Evolutionary conservation across 768 basidiomycete species (phyloP), one percentile per base, ranked within the genome.

Genomic region (Podaxis sp.): DNA sequence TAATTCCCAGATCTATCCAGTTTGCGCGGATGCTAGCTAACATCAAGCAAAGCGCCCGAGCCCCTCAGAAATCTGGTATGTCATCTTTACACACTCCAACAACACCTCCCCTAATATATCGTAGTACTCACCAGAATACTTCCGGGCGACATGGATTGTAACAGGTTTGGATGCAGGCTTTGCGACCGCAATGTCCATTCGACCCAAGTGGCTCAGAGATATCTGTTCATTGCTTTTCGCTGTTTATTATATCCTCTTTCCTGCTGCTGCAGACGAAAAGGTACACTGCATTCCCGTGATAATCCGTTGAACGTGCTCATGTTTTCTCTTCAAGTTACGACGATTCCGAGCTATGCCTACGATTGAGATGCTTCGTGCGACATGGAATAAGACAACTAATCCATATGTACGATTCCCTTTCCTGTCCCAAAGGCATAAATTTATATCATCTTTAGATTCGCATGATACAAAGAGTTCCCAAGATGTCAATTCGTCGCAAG

Each of bases 141-240:
- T 96, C 77, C 90, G 97, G 26, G 96, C 95, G 7, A 96, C 96
- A 57, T 99, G 95, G 90, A 88, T 99, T 62, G 86, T 76, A 54
- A 96, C 93, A 0, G 96, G 95, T 1, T 80, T 98, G n/a, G 97
- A 99, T 72, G 95, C 96, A 2, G 97, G 96, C 1, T 98, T 99
- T 71, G 95, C 95, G 0, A 95, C 95, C 0, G 96, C 96, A 12
- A 95, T 96, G 92, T 80, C 86, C 2, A 93, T 99, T 61, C 87
- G 90, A 13, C 92, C 93, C 2, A 93, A 90, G 71, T 97, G 94
- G 95, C 74, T 98, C 9, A 84, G 89, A 67, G 94, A 99, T 72
- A 75, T 97, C 4, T 89, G 88, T 57, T 94, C 93, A 46, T 77
- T 97, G 49, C 67, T 94, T 24, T 96, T 97, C 73, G 88, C 93